These are phyloP conservation scores for Pezicula neosporulosa DNA, from an alignment of 2,329 filamentous ascomycete genomes.

Conservation along the genomic window DNA sequence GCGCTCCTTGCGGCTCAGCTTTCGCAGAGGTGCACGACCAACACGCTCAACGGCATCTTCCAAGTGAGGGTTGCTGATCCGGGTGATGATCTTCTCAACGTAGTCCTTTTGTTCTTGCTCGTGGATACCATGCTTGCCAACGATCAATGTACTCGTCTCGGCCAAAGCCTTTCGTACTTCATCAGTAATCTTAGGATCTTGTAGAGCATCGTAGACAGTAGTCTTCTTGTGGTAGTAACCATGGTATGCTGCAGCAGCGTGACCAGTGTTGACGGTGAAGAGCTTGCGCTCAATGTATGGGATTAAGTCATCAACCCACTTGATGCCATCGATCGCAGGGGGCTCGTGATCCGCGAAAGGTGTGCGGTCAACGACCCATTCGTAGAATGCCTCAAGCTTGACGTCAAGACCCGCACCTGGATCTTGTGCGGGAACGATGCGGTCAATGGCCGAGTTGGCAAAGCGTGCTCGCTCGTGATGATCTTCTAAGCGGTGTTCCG, in stretches of 20 bases:
- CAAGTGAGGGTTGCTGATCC: constrained; percentile 90
- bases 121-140: constrained; percentile 79
- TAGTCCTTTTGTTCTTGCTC: constrained; percentile 77
- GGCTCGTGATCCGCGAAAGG: constrained; percentile 72
- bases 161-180: constrained; percentile 76
- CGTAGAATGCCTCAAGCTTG: constrained; percentile 96
- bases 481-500: constrained; percentile 60
- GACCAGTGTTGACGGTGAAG: constrained; percentile 98
- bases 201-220: constrained; percentile 85
- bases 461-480: constrained; percentile 78
- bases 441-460: constrained; percentile 97
- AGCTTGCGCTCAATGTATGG: constrained; percentile 99
- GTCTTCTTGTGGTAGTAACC: constrained; percentile 82
- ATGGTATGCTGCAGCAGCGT: constrained; percentile 94
- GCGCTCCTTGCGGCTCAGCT: constrained; percentile 91
- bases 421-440: constrained; percentile 92
- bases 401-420: constrained; percentile 79
- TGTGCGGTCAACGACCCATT: constrained; percentile 92
- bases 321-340: constrained; percentile 80
- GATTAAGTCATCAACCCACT: constrained; percentile 87
- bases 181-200: constrained; percentile 73
- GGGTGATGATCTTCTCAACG: constrained; percentile 85
- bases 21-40: constrained; percentile 88
- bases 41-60: constrained; percentile 95
- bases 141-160: constrained; percentile 85